These are phyloP conservation scores for Madurella mycetomatis DNA, from an alignment of 2,329 filamentous ascomycete species.

Conservation along the genomic window DNA sequence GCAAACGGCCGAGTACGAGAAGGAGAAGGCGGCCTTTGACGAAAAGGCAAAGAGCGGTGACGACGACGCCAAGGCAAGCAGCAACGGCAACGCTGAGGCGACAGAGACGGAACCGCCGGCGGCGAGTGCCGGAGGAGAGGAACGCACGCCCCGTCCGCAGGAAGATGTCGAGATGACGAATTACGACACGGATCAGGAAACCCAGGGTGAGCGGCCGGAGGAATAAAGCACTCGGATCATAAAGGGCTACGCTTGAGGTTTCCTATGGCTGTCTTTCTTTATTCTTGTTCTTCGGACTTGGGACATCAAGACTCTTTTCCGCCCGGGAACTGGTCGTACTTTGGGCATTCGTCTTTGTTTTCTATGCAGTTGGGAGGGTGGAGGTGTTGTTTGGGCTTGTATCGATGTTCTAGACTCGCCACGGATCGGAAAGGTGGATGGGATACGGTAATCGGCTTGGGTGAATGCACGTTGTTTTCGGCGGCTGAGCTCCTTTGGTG, in stretches of 20 bases:
- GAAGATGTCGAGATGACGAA: conserved; percentile 48
- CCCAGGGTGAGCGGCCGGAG: conserved; percentile 23
- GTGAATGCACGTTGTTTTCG: neutral
- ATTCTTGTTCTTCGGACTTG: neutral
- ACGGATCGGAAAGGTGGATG: neutral
- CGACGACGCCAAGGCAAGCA: conserved; percentile 18
- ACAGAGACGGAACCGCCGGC: conserved; percentile 19
- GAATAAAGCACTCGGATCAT: conserved; percentile 3
- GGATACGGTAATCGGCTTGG: neutral
- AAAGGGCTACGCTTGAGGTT: neutral
- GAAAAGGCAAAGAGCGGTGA: conserved; percentile 9
- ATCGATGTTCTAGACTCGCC: neutral
- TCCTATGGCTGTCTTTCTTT: neutral
- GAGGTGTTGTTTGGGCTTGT: neutral
- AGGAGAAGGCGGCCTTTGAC: conserved; percentile 39
- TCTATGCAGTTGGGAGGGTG: neutral
- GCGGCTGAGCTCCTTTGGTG: neutral
- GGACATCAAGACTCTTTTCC: neutral
- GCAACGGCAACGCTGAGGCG: conserved; percentile 13
- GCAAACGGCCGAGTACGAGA: conserved; percentile 38
- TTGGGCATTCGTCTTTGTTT: neutral
- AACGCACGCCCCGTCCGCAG: conserved; percentile 28
- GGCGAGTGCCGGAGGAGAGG: conserved; percentile 27
- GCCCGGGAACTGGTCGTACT: neutral
- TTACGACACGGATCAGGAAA: conserved; percentile 36